Evolutionary conservation across 164 flowering plant genomes (phyloP), one percentile per base, ranked within the genome.

Genomic region (Chimonanthus praecox): DNA sequence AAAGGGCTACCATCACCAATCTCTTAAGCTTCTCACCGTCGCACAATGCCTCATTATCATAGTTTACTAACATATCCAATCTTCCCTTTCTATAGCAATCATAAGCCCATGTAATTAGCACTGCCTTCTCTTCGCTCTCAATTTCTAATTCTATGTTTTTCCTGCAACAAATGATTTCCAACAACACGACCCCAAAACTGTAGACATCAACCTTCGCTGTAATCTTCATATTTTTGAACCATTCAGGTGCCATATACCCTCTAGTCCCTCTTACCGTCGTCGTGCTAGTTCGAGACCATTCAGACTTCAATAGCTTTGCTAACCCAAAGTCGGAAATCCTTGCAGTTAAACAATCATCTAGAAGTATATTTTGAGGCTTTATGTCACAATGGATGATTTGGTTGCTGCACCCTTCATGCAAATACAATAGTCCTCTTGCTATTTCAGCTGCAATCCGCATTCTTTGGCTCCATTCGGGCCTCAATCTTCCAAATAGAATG

Each of bases 351-450:
- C 21, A 6, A 20, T 77, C 80, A 16, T 79, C 84, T 0, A 79
- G 74, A 21, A 82, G 85, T 63, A 84, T 72, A 47, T 82, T 82
- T 69, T 80, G 83, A 18, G 86, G 84, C 78, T 81, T 81, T 20
- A 84, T 76, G 16, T 84, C 83, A n/a, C 86, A 82, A 33, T 84
- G 87, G 20, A 84, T 82, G 74, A 77, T 84, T 67, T 76, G 82
- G 46, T 47, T 79, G 80, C 71, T 72, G 77, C 87, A 85, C 60
- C 81, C 85, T 63, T 83, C 84, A 64, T 83, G 87, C 70, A 83
- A 76, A 74, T 85, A 85, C 20, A 67, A 8, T 3, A 85, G 80
- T n/a, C 84, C 84, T 72, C 79, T 76, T 33, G 85, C 83, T 33
- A 54, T 78, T 10, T 80, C 87, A 11, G 72, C 44, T 6, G 80